These are phyloP conservation scores for Xylariales sp. DNA, from an alignment of 2,329 filamentous ascomycete species.

Conservation along the genomic window DNA sequence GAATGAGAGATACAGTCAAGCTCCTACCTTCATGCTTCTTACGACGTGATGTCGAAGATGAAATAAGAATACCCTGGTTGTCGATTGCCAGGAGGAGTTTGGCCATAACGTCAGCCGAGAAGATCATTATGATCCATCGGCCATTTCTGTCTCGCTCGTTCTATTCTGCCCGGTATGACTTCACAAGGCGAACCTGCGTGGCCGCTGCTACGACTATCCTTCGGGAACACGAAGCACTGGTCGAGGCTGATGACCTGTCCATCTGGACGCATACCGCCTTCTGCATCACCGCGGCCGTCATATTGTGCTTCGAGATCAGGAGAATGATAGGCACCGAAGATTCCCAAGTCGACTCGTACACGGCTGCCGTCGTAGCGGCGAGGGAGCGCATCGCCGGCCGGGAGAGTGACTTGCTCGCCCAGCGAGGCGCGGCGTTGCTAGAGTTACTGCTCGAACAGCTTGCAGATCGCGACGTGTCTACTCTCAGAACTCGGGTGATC, in stretches of 20 bases:
- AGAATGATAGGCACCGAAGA: not conserved
- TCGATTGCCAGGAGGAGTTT: not conserved
- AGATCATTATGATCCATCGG: slow-evolving; percentile 4
- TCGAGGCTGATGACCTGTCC: not conserved
- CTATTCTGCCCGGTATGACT: not conserved
- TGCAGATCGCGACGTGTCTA: no score
- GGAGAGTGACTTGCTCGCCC: not conserved
- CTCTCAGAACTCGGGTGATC: no score
- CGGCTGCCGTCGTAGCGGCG: not conserved
- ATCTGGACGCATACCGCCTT: slow-evolving; percentile 4
- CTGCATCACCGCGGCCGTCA: slow-evolving; percentile 1
- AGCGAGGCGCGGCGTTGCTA: not conserved
- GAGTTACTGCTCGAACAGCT: slow-evolving; percentile 2
- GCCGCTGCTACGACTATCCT: slow-evolving; percentile 1
- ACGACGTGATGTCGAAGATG: not conserved
- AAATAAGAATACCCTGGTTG: not conserved
- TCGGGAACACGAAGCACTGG: not conserved
- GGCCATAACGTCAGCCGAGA: not conserved
- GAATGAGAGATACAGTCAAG: slow-evolving; percentile 1
- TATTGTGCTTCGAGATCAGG: slow-evolving; percentile 2
- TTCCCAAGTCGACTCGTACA: not conserved
- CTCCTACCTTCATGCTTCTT: not conserved
- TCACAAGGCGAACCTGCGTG: not conserved
- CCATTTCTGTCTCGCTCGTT: slow-evolving; percentile 1
- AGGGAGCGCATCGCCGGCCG: not conserved